Evolutionary conservation across 345 rosid species (phyloP), one percentile per base, ranked within the genome.

Genomic region (Rhizophora apiculata): DNA sequence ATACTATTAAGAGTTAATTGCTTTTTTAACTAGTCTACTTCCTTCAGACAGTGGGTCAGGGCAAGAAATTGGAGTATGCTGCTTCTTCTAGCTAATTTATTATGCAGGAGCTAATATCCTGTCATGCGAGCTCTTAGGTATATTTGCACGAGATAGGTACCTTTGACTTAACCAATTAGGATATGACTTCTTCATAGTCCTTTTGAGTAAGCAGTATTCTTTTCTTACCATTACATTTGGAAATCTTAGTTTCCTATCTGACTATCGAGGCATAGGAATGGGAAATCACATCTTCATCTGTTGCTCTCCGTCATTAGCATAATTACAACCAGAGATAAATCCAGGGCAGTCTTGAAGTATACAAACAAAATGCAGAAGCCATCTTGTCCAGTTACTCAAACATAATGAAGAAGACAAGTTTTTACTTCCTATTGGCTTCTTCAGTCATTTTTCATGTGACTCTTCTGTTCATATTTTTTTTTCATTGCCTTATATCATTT

Each of bases 71-170:
- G 74, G 92, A 85, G 75, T 91, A 86, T 79, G 96, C 95, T 52
- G 96, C 84, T 93, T 34, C 37, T 93, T 93, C 64, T 85, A 96
- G 74, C 96, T 93, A 75, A 96, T 91, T 46, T 91, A 89, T 69
- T 93, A 91, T 22, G 90, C 87, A 8, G 97, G 98, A 76, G 88
- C 96, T 68, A 91, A 63, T 93, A 91, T 83, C 98, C 98, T 8
- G 91, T 93, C 37, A 91, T 91, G 94, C 96, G 93, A 24, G 96
- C 97, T 82, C 87, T 93, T 55, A 90, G 98, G 49, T 15, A 43
- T 3, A 43, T 43, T 43, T 43, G 49, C 49, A 3, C 4, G 49
- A 43, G 8, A 53, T 20, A 46, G 18, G 32, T 19, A 21, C 29
- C 29, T 22, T 56, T 10, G 11, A 55, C 13, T 15, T 20, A 6